These are phyloP conservation scores for Daldinia grandis DNA, from an alignment of 495 filamentous ascomycete genomes.

Conservation along the genomic window DNA sequence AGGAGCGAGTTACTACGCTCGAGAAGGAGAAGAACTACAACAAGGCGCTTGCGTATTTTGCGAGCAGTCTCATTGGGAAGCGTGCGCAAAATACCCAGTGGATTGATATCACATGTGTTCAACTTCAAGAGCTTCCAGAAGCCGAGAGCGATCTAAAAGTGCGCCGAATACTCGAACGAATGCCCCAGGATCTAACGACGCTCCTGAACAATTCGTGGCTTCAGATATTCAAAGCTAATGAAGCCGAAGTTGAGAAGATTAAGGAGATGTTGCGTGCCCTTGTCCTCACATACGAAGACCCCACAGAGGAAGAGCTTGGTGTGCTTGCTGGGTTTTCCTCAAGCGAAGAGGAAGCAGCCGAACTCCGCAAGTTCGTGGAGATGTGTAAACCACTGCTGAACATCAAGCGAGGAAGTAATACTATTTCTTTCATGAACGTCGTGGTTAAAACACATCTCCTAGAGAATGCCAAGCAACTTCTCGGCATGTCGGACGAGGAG, in stretches of 20 bases:
- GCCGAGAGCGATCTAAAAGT: slow-evolving; percentile 44
- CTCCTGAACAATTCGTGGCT: slow-evolving; percentile 47
- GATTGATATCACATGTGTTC: slow-evolving; percentile 50
- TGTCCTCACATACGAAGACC: slow-evolving; percentile 49
- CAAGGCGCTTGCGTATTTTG: slow-evolving; percentile 49
- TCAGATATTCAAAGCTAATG: slow-evolving; percentile 50
- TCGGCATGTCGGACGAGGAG: slow-evolving; percentile 47
- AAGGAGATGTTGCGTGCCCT: slow-evolving; percentile 49
- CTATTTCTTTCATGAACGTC: slow-evolving; percentile 45
- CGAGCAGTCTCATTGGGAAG: slow-evolving; percentile 47
- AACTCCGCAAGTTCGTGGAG: slow-evolving; percentile 43
- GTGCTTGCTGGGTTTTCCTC: slow-evolving; percentile 44
- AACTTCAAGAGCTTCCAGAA: slow-evolving; percentile 44
- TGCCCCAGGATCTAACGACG: slow-evolving; percentile 46
- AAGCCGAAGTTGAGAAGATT: slow-evolving; percentile 48
- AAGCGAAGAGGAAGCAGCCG: slow-evolving; percentile 40
- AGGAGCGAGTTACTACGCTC: slow-evolving; percentile 35
- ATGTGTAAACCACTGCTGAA: slow-evolving; percentile 48
- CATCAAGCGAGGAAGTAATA: slow-evolving; percentile 30
- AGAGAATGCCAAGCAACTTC: slow-evolving; percentile 42
- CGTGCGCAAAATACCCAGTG: slow-evolving; percentile 49
- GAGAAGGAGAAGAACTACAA: slow-evolving; percentile 48
- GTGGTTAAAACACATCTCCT: slow-evolving; percentile 49
- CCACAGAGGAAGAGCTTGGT: slow-evolving; percentile 44
- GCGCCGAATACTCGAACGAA: slow-evolving; percentile 44